Evolutionary conservation across 257 asterid species (phyloP).

Genomic region (Gentiana macrophylla): DNA sequence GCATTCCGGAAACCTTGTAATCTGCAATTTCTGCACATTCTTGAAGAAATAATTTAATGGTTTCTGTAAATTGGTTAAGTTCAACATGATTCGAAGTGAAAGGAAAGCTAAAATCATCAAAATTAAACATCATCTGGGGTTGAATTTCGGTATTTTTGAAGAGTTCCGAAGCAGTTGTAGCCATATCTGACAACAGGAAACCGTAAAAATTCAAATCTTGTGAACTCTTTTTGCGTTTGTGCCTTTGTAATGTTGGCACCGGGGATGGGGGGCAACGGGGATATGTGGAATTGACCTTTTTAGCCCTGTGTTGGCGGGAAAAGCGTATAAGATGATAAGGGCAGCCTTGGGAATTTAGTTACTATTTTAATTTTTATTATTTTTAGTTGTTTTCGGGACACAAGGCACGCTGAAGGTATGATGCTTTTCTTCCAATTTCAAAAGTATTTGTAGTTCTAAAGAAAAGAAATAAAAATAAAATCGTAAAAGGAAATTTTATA

Average conservation of each 20-base stretch:
- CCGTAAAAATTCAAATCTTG: slow-evolving; percentile 2
- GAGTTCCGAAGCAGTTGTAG: slow-evolving; percentile 26
- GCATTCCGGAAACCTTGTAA: slow-evolving; percentile 34
- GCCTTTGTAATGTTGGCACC: too few species aligned
- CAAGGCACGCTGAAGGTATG: too few species aligned
- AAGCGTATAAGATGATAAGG: too few species aligned
- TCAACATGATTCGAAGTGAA: slow-evolving; percentile 18
- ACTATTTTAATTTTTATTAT: too few species aligned
- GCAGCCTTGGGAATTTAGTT: too few species aligned
- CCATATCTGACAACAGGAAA: slow-evolving; percentile 26
- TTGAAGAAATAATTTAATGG: slow-evolving; percentile 37
- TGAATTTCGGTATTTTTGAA: slow-evolving; percentile 23
- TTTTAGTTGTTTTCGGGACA: too few species aligned
- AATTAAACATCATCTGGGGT: slow-evolving; percentile 25
- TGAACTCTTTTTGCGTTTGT: too few species aligned
- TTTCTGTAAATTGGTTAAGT: slow-evolving; percentile 51
- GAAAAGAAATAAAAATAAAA: too few species aligned
- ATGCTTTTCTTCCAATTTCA: too few species aligned
- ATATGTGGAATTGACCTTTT: neutral
- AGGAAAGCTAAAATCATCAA: slow-evolving; percentile 23
- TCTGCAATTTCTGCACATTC: slow-evolving; percentile 37
- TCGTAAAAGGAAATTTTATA: too few species aligned
- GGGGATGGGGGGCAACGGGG: too few species aligned
- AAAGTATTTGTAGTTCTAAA: too few species aligned
- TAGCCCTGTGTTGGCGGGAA: slow-evolving; percentile 1